Conservation (phyloP, 2,329 filamentous ascomycete genomes). For the Penicillium griseofulvum region DNA sequence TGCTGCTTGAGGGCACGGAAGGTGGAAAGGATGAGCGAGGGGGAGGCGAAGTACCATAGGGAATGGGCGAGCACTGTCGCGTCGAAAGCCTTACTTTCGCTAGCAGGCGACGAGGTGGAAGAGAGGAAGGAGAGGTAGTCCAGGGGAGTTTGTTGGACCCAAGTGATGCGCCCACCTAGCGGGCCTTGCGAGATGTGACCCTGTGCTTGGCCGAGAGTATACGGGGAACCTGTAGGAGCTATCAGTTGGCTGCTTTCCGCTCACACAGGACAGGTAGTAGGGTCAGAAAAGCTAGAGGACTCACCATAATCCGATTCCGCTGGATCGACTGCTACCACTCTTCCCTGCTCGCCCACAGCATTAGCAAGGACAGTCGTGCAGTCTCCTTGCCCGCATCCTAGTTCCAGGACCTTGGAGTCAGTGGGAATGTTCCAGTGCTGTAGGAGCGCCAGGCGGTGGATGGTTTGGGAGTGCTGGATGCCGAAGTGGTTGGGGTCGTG, state of each 20-base stretch:
- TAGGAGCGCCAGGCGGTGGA: slow-evolving; percentile 9
- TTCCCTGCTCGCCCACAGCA: slow-evolving; percentile 46
- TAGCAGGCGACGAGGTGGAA: slow-evolving; percentile 13
- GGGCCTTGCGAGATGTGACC: slow-evolving; percentile 9
- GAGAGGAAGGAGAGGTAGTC: slow-evolving; percentile 48
- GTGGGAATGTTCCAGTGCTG: slow-evolving; percentile 6
- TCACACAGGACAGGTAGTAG: background rate
- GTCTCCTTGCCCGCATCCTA: slow-evolving; percentile 61
- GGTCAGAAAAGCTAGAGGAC: slow-evolving; percentile 5
- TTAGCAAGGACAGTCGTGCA: slow-evolving; percentile 55
- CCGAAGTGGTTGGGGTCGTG: slow-evolving; percentile 12
- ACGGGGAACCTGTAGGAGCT: slow-evolving; percentile 10
- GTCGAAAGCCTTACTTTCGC: slow-evolving; percentile 31
- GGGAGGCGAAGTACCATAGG: slow-evolving; percentile 55
- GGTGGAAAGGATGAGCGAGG: slow-evolving; percentile 35
- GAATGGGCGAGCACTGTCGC: slow-evolving; percentile 40
- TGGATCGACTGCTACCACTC: slow-evolving; percentile 55
- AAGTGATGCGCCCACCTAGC: slow-evolving; percentile 12
- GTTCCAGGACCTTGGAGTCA: slow-evolving; percentile 50
- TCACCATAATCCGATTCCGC: slow-evolving; percentile 50
- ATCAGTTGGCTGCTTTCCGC: slow-evolving; percentile 1
- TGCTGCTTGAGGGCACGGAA: slow-evolving; percentile 37
- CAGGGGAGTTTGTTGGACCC: slow-evolving; percentile 19
- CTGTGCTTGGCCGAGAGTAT: slow-evolving; percentile 17
- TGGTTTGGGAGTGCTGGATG: slow-evolving; percentile 14